These are phyloP conservation scores for Microdochium nivale DNA, from an alignment of 2,329 filamentous ascomycete species.

Conservation along the genomic window DNA sequence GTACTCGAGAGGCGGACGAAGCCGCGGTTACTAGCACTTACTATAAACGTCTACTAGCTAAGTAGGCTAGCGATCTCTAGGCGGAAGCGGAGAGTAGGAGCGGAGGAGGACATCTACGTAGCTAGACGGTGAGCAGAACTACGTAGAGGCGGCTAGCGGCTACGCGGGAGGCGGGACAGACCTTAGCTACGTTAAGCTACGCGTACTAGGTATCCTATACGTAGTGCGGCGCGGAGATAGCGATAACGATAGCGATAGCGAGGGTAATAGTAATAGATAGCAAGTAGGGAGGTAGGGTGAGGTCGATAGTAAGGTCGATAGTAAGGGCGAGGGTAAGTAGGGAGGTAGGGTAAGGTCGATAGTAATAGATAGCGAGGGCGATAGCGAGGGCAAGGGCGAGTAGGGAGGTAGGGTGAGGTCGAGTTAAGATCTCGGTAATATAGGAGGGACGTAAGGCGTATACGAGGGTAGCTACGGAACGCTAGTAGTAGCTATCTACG, in stretches of 20 bases:
- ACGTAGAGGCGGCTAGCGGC: neutral
- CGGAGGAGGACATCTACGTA: neutral
- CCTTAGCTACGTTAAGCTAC: neutral
- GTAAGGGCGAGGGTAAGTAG: no score
- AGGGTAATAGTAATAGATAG: no score
- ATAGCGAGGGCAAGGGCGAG: neutral
- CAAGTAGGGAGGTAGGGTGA: no score
- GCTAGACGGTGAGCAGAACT: neutral
- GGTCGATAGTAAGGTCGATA: no score
- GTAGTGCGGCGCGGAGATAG: neutral
- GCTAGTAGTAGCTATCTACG: neutral
- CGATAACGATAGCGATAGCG: no score
- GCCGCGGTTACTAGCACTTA: neutral
- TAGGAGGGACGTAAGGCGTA: neutral
- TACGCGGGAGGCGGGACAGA: neutral
- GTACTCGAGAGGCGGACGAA: neutral
- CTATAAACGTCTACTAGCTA: neutral
- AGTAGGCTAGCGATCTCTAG: neutral
- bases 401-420: neutral
- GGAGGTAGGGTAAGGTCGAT: no score
- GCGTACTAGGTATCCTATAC: neutral
- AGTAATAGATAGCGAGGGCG: no score
- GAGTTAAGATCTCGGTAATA: neutral
- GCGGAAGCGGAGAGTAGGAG: neutral
- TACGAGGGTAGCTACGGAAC: neutral